Percentiles rank a stretch among this genome's conserved stretches.
These are phyloP conservation scores for Chenopodium album DNA, from an alignment of 148 eudicot genomes.

Conservation along the genomic window DNA sequence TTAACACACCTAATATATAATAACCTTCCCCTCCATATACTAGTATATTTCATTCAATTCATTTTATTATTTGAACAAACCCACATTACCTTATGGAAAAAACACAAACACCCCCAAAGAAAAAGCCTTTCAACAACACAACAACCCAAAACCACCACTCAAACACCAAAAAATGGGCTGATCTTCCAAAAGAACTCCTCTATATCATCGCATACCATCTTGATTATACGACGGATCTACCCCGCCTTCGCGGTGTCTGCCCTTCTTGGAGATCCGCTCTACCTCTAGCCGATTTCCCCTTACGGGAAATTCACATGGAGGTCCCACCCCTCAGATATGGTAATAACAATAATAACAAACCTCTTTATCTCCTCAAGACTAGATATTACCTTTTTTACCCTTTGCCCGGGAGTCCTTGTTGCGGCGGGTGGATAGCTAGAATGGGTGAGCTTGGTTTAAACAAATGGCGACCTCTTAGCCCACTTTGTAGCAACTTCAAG, in stretches of 20 bases:
- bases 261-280: not conserved
- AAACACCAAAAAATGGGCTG: constrained; percentile 4
- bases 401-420: not conserved
- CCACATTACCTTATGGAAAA: not conserved
- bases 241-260: constrained; percentile 6
- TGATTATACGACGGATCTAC: not conserved
- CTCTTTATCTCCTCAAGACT: not conserved
- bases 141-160: not conserved
- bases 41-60: too few relatives aligned
- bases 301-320: not conserved
- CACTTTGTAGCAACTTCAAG: not conserved
- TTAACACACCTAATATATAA: too few relatives aligned
- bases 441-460: not conserved
- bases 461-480: not conserved
- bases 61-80: too few relatives aligned
- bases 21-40: too few relatives aligned
- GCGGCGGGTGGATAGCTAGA: not conserved
- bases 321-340: too few relatives aligned
- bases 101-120: not conserved
- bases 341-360: not conserved
- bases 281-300: not conserved
- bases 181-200: constrained; percentile 11
- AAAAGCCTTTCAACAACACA: not conserved
- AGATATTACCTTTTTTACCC: not conserved
- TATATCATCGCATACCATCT: not conserved